These are phyloP conservation scores for Neurospora tetrasperma DNA, from an alignment of 495 filamentous ascomycete species.

Conservation along the genomic window DNA sequence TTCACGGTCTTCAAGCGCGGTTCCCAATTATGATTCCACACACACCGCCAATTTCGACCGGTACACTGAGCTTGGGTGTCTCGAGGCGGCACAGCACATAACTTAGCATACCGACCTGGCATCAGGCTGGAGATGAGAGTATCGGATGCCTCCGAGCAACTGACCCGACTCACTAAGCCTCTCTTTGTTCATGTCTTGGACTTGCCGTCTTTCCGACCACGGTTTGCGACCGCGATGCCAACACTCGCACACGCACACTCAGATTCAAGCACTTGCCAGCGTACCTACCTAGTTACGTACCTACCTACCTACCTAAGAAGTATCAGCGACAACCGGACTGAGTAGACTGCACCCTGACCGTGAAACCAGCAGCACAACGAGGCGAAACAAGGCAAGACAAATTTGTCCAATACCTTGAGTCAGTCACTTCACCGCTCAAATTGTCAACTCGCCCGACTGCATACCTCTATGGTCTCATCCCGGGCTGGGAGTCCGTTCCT, in stretches of 20 bases:
- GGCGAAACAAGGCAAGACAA: not conserved
- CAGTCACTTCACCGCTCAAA: not conserved
- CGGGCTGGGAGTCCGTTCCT: too few species aligned
- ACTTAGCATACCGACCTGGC: not conserved
- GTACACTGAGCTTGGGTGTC: not conserved
- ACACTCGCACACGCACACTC: not conserved
- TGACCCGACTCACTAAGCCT: not conserved
- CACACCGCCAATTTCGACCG: not conserved
- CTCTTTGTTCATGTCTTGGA: not conserved
- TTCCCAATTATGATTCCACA: not conserved
- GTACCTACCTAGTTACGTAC: not conserved
- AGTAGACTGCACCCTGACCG: not conserved
- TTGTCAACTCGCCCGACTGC: not conserved
- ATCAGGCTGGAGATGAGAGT: not conserved
- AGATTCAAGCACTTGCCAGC: not conserved
- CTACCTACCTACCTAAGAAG: not conserved
- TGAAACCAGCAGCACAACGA: not conserved
- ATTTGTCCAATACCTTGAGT: not conserved
- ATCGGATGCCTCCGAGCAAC: not conserved
- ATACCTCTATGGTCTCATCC: too few species aligned
- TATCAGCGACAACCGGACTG: not conserved
- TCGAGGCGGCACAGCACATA: not conserved
- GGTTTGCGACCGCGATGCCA: not conserved
- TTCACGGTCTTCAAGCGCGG: not conserved
- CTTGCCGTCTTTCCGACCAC: not conserved